Conservation (phyloP, 257 asterid species). For the Solanum sejunctum region DNA sequence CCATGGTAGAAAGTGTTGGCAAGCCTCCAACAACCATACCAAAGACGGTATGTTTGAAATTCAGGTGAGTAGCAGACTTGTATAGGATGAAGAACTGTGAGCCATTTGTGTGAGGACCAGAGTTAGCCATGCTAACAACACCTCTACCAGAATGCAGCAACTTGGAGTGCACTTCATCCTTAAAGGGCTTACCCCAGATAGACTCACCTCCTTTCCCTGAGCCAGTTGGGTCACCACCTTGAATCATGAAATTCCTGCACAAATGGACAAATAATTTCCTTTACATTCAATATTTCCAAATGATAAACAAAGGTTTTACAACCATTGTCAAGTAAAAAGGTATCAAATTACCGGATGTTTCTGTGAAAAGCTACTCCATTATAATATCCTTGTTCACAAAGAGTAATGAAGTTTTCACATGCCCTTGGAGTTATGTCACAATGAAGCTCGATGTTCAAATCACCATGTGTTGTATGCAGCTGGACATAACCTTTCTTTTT, state of each 20-base stretch:
- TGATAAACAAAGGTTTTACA: background rate
- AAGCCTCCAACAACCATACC: constrained; percentile 92
- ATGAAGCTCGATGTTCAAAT: constrained; percentile 90
- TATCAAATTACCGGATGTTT: constrained; percentile 54
- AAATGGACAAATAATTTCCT: background rate
- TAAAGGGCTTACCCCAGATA: constrained; percentile 89
- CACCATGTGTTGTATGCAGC: constrained; percentile 92
- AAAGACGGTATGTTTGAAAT: constrained; percentile 85
- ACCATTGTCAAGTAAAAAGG: background rate
- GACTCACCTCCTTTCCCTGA: constrained; percentile 95
- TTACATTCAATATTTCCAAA: background rate
- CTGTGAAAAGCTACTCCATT: constrained; percentile 84
- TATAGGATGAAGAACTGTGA: constrained; percentile 90
- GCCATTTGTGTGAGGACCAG: constrained; percentile 94
- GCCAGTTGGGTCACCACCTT: constrained; percentile 99
- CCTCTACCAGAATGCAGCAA: constrained; percentile 92
- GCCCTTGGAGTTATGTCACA: constrained; percentile 88
- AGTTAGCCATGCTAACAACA: constrained; percentile 97
- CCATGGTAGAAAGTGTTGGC: constrained; percentile 76
- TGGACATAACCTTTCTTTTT: constrained; percentile 77
- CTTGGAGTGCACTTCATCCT: constrained; percentile 92
- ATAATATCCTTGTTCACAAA: constrained; percentile 83
- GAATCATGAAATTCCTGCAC: constrained; percentile 90
- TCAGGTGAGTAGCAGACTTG: constrained; percentile 94
- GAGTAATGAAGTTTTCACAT: constrained; percentile 84